phyloP scores from a whole-genome alignment of 2,329 filamentous ascomycete genomes.

The Berkeleyomyces basicola region DNA sequence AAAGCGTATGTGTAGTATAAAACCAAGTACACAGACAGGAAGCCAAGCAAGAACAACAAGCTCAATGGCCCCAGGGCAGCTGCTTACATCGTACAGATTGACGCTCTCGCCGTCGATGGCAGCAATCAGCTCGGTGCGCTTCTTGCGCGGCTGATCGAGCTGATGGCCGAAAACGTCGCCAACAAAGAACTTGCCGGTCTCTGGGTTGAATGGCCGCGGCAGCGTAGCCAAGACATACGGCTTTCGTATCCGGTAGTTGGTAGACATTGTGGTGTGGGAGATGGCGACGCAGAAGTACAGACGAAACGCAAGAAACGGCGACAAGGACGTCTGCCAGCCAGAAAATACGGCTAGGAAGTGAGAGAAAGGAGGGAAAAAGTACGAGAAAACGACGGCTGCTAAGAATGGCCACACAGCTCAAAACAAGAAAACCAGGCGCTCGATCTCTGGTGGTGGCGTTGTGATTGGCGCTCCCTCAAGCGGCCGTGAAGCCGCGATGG shows the following conservation, averaged over 20 bases:
- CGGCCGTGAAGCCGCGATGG: background rate
- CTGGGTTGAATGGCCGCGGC: conserved; percentile 38
- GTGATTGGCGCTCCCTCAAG: background rate
- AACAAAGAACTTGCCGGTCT: conserved; percentile 33
- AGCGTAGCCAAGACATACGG: conserved; percentile 47
- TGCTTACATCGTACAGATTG: conserved; percentile 47
- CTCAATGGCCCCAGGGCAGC: background rate
- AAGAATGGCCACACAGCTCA: background rate
- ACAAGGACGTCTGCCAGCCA: background rate
- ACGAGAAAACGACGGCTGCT: background rate
- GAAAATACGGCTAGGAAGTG: no score
- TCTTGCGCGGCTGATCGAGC: conserved; percentile 41
- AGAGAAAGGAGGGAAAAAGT: no score
- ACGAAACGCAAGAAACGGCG: background rate
- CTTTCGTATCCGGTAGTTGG: conserved; percentile 44
- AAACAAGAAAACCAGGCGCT: background rate
- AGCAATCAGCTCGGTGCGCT: conserved; percentile 45
- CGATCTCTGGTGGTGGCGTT: background rate
- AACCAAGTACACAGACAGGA: background rate
- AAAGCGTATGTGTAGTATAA: background rate
- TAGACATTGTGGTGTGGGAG: conserved; percentile 29
- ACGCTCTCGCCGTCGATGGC: conserved; percentile 49
- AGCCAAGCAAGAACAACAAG: background rate
- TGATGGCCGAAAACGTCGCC: conserved; percentile 45
- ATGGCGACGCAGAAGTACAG: conserved; percentile 3